Percentiles rank a stretch among this genome's conserved stretches.
Conservation (phyloP, 352 stramenopile genomes). For the Phytopythium vexans region DNA sequence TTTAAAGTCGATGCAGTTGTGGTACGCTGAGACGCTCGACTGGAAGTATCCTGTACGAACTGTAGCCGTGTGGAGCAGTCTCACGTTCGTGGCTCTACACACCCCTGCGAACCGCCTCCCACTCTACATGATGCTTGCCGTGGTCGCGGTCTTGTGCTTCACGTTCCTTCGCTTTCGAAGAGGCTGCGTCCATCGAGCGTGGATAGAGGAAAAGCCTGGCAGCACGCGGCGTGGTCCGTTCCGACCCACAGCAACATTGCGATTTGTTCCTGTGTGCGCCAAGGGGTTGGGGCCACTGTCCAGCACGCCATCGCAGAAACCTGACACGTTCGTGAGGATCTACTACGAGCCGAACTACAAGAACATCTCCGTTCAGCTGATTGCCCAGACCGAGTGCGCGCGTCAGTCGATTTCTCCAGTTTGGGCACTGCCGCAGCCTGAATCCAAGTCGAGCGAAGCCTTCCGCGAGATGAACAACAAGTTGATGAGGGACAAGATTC, state of each 20-base stretch:
- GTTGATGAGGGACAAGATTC: too few relatives aligned
- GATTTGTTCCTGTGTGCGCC: slow-evolving; percentile 13
- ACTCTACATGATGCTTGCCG: slow-evolving; percentile 1
- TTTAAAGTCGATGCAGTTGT: slow-evolving; percentile 9
- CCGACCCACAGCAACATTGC: slow-evolving; percentile 26
- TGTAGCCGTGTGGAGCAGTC: slow-evolving; percentile 11
- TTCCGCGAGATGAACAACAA: background rate
- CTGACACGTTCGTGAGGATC: slow-evolving; percentile 24
- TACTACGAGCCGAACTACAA: slow-evolving; percentile 43
- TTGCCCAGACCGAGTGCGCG: slow-evolving; percentile 25
- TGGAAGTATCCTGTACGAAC: slow-evolving; percentile 24
- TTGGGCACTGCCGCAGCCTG: background rate
- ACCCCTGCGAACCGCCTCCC: slow-evolving; percentile 9
- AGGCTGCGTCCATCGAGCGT: slow-evolving; percentile 21
- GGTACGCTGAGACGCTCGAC: slow-evolving; percentile 22
- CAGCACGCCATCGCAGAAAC: background rate
- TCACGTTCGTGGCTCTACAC: slow-evolving; percentile 1
- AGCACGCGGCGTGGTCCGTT: slow-evolving; percentile 4
- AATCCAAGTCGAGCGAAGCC: background rate
- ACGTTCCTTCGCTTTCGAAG: slow-evolving; percentile 14
- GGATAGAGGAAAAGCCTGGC: slow-evolving; percentile 20
- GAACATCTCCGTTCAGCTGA: slow-evolving; percentile 23
- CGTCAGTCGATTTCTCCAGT: slow-evolving; percentile 4
- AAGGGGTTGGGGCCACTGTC: background rate
- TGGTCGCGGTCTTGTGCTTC: slow-evolving; percentile 5